Evolutionary conservation across 2,329 filamentous ascomycete genomes (phyloP).

Genomic region (Xylariomycetidae sp.): DNA sequence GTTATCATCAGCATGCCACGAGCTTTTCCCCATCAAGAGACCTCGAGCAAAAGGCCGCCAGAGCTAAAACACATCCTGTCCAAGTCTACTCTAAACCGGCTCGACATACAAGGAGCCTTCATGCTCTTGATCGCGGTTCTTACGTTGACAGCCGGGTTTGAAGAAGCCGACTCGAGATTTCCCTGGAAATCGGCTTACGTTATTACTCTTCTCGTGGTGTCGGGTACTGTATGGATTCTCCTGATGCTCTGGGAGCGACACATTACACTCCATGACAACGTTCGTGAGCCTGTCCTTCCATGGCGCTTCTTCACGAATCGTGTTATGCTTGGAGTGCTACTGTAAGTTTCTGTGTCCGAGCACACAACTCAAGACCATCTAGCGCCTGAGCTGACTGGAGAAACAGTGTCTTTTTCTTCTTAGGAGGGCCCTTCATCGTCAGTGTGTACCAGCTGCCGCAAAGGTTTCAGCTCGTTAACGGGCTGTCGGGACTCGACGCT

Average conservation of each 20-base stretch:
- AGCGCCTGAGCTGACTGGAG: background rate
- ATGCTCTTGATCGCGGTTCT: background rate
- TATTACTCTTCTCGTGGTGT: background rate
- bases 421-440: background rate
- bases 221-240: background rate
- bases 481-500: slow-evolving; percentile 5
- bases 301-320: background rate
- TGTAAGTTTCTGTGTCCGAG: no score
- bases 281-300: background rate
- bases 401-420: background rate
- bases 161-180: background rate
- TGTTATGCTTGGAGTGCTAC: background rate
- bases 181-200: background rate
- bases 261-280: background rate
- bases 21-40: no score
- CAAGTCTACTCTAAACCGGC: no score
- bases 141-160: background rate
- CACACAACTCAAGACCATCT: background rate
- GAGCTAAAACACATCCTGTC: no score
- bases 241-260: background rate
- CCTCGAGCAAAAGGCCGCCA: no score
- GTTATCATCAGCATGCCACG: background rate
- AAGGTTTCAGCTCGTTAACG: slow-evolving; percentile 16
- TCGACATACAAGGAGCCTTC: background rate
- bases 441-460: slow-evolving; percentile 11